Evolutionary conservation across 2,329 filamentous ascomycete species (phyloP).

Genomic region (Paecilomyces niveus): DNA sequence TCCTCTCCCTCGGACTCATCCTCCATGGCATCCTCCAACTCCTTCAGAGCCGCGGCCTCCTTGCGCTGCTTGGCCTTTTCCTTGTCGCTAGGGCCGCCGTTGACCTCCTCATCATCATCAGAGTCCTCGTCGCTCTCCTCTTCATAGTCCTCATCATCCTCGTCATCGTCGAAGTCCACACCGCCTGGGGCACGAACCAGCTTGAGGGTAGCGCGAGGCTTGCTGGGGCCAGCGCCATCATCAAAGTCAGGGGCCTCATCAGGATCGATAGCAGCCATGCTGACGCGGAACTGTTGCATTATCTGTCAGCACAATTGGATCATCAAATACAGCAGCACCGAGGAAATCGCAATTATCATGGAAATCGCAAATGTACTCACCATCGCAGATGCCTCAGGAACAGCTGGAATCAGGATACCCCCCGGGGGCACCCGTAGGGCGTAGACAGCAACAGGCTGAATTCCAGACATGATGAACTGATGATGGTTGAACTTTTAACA

Average conservation of each 20-base stretch:
- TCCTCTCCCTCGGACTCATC: slow-evolving; percentile 49
- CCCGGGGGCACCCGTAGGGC: slow-evolving; percentile 85
- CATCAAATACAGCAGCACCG: slow-evolving; percentile 2
- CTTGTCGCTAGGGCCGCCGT: slow-evolving; percentile 87
- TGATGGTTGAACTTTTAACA: not conserved
- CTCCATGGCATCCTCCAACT: slow-evolving; percentile 62
- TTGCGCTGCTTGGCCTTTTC: slow-evolving; percentile 82
- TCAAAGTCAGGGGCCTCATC: slow-evolving; percentile 65
- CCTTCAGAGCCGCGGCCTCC: slow-evolving; percentile 67
- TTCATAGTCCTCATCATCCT: slow-evolving; percentile 58
- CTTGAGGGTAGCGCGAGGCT: slow-evolving; percentile 77
- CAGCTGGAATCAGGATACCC: slow-evolving; percentile 72
- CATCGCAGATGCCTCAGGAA: slow-evolving; percentile 72
- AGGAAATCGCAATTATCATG: not conserved
- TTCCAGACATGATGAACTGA: slow-evolving; percentile 36
- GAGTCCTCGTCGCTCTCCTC: slow-evolving; percentile 45
- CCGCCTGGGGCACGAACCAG: slow-evolving; percentile 66
- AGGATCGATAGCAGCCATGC: slow-evolving; percentile 96
- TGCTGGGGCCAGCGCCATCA: slow-evolving; percentile 54
- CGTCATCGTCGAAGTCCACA: slow-evolving; percentile 52
- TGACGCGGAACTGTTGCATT: slow-evolving; percentile 73
- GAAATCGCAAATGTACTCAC: slow-evolving; percentile 48
- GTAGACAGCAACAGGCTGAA: slow-evolving; percentile 70
- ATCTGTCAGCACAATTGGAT: slow-evolving; percentile 1
- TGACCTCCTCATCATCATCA: slow-evolving; percentile 63